Evolutionary conservation across 2,329 filamentous ascomycete genomes (phyloP).

Genomic region (Alternaria brassicicola): DNA sequence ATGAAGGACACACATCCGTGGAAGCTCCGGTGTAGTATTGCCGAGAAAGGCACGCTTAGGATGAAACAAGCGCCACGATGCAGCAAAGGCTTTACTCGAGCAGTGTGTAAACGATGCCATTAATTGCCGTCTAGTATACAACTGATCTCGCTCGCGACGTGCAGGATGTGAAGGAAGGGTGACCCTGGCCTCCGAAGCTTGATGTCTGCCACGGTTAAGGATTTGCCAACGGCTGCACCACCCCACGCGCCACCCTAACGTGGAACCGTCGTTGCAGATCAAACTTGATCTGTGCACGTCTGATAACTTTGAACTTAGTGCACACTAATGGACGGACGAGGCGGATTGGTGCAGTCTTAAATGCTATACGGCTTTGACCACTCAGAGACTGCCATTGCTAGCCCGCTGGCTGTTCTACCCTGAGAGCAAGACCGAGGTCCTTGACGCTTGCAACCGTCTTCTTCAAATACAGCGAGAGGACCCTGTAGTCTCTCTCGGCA

Average conservation of each 20-base stretch:
- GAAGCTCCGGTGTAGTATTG: conserved; percentile 8
- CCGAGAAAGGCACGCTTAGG: conserved; percentile 13
- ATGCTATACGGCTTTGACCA: conserved; percentile 11
- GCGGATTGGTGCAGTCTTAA: conserved; percentile 29
- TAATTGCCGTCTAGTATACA: conserved; percentile 5
- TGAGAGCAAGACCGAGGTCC: conserved; percentile 16
- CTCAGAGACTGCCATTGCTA: conserved; percentile 7
- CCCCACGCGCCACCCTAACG: conserved; percentile 37
- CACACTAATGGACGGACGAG: conserved; percentile 22
- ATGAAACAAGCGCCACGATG: conserved; percentile 13
- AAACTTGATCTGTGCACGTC: conserved; percentile 27
- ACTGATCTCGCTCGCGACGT: conserved; percentile 23
- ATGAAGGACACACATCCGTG: conserved; percentile 17
- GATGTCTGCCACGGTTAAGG: conserved; percentile 30
- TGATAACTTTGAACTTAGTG: conserved; percentile 30
- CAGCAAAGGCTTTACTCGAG: conserved; percentile 1
- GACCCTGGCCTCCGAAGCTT: conserved; percentile 21
- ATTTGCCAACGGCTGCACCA: conserved; percentile 32
- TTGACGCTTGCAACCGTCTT: conserved; percentile 38
- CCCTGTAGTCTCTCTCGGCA: conserved; percentile 27
- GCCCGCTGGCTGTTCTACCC: conserved; percentile 19
- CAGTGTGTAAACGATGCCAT: conserved; percentile 4
- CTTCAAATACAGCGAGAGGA: conserved; percentile 18
- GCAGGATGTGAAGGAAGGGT: conserved; percentile 11
- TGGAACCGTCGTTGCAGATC: conserved; percentile 45